A percentile compares a stretch with the other conserved stretches of the same genome.
These are phyloP conservation scores for Apophysomyces ossiformis DNA, from an alignment of 371 early-diverging fungal genomes.

Conservation along the genomic window DNA sequence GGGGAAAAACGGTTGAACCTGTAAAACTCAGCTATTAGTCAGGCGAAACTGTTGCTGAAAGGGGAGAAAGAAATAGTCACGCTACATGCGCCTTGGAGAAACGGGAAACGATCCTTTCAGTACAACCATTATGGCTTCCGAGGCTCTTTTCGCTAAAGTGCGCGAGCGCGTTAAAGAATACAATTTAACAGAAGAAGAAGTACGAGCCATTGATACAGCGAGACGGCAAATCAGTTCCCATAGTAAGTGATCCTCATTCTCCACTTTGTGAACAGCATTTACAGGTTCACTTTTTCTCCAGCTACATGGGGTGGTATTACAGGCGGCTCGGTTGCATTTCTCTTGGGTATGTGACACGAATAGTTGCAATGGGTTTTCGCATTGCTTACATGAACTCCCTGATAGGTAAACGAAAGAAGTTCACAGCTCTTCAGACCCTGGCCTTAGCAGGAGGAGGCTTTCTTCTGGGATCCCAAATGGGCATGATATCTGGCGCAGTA, in stretches of 20 bases:
- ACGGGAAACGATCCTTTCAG: no score
- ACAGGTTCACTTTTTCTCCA: slow-evolving; percentile 11
- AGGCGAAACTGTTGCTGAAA: not conserved
- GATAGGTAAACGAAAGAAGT: slow-evolving; percentile 35
- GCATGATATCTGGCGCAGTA: slow-evolving; percentile 48
- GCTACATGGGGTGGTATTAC: slow-evolving; percentile 44
- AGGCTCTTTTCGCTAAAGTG: slow-evolving; percentile 40
- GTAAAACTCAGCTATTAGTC: not conserved
- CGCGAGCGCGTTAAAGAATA: slow-evolving; percentile 47
- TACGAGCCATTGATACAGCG: slow-evolving; percentile 45
- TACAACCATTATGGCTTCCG: slow-evolving; percentile 10
- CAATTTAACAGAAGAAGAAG: slow-evolving; percentile 47
- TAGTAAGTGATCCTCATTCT: slow-evolving; percentile 26
- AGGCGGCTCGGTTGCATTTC: slow-evolving; percentile 38
- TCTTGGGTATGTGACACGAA: slow-evolving; percentile 25
- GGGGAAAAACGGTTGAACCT: not conserved
- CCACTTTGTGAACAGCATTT: not conserved
- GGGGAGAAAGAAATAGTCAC: not conserved
- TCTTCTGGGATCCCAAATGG: slow-evolving; percentile 52
- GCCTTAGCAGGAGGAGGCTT: slow-evolving; percentile 48
- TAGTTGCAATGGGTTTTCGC: not conserved
- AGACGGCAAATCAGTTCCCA: slow-evolving; percentile 40
- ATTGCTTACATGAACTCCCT: not conserved
- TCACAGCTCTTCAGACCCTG: slow-evolving; percentile 37
- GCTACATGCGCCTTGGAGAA: not conserved